Evolutionary conservation across 176 grass and related monocot genomes (phyloP).

Genomic region (Juncus effusus): DNA sequence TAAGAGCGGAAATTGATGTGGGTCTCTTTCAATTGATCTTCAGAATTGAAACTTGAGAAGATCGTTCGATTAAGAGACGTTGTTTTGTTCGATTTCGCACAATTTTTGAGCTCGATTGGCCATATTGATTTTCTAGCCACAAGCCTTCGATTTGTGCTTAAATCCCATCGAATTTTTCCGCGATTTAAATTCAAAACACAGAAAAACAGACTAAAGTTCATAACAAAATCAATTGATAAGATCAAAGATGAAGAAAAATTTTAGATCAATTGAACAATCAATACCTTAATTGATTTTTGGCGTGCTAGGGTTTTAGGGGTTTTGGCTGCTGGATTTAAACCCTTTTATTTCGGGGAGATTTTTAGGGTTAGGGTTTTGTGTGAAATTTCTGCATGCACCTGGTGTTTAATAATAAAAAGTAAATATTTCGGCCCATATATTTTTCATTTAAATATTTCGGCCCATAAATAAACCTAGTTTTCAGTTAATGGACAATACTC

Average conservation of each 20-base stretch:
- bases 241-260: background rate
- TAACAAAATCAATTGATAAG: background rate
- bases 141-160: conserved; percentile 87
- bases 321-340: background rate
- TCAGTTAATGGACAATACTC: no score
- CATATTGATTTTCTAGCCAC: conserved; percentile 31
- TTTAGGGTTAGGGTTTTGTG: conserved; percentile 1
- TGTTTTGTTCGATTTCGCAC: conserved; percentile 46
- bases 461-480: no score
- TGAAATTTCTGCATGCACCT: background rate
- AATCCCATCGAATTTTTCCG: background rate
- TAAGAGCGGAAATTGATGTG: conserved; percentile 5
- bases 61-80: conserved; percentile 21
- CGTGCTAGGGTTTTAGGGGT: background rate
- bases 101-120: conserved; percentile 72
- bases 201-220: background rate
- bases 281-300: no score
- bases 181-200: background rate
- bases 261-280: background rate
- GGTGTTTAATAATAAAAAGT: no score
- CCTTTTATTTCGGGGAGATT: conserved; percentile 11
- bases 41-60: conserved; percentile 30
- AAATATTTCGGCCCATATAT: no score
- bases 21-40: conserved; percentile 11
- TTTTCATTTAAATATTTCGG: no score